A percentile compares a stretch with the other conserved stretches of the same genome.
Conservation (phyloP, 768 basidiomycete species). For the Lepiota venenata region DNA sequence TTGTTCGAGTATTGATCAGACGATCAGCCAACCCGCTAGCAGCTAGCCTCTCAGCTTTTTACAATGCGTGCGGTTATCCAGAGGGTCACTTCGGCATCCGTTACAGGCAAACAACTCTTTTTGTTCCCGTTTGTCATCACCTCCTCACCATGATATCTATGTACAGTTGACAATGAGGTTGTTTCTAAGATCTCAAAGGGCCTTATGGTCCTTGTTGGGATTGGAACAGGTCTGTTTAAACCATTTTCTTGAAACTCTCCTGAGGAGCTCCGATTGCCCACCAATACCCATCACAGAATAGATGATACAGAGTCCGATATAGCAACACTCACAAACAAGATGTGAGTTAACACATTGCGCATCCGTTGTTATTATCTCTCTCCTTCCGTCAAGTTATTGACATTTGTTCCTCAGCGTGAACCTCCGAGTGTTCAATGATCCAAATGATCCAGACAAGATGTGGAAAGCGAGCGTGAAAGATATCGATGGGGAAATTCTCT, state of each 20-base stretch:
- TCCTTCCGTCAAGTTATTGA: constrained; percentile 2
- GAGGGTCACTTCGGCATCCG: constrained; percentile 67
- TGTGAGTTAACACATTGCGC: constrained; percentile 43
- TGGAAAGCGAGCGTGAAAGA: constrained; percentile 92
- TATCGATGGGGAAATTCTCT: constrained; percentile 85
- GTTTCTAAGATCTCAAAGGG: constrained; percentile 84
- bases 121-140: not conserved
- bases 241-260: not conserved
- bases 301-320: constrained; percentile 82
- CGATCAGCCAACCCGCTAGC: no score
- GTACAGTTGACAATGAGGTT: constrained; percentile 69
- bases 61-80: constrained; percentile 81
- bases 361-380: not conserved
- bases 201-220: constrained; percentile 88
- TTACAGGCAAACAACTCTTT: not conserved
- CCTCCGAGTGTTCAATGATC: constrained; percentile 71
- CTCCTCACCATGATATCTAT: not conserved
- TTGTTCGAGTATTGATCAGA: no score
- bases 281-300: constrained; percentile 31
- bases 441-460: constrained; percentile 49
- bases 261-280: constrained; percentile 12
- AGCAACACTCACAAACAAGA: constrained; percentile 74
- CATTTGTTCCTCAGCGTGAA: constrained; percentile 46
- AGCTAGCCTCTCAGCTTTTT: not conserved
- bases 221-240: constrained; percentile 62